Percentiles rank a stretch among this genome's conserved stretches.
Conservation (phyloP, 352 stramenopile genomes). For the Phytophthora brassicae region DNA sequence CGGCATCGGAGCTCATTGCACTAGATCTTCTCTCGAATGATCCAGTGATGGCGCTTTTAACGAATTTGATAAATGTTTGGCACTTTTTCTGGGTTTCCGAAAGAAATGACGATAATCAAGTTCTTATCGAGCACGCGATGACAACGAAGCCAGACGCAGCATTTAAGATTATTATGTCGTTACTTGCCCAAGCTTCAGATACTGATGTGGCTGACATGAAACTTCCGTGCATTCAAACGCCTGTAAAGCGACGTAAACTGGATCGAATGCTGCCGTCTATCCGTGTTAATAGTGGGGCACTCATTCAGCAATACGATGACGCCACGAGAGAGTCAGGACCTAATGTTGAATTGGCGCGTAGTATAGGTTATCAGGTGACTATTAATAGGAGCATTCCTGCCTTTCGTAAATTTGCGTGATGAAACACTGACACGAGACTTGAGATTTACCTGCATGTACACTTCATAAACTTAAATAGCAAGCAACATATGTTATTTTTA, state of each 20-base stretch:
- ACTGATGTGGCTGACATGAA: neutral
- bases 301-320: neutral
- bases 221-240: neutral
- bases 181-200: neutral
- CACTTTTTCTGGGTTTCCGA: neutral
- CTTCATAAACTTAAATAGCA: neutral
- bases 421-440: neutral
- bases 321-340: neutral
- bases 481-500: no score
- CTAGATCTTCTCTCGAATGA: neutral
- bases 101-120: neutral
- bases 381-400: neutral
- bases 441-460: neutral
- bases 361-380: neutral
- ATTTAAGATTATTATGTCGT: neutral
- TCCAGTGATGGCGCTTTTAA: neutral
- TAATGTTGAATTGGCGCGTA: neutral
- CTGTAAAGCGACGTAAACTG: neutral
- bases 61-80: neutral
- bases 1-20: neutral
- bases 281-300: neutral
- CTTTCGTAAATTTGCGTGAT: neutral
- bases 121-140: neutral
- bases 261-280: neutral
- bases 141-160: neutral